Evolutionary conservation across 2,329 filamentous ascomycete species (phyloP).

Genomic region (Talaromyces sp.): DNA sequence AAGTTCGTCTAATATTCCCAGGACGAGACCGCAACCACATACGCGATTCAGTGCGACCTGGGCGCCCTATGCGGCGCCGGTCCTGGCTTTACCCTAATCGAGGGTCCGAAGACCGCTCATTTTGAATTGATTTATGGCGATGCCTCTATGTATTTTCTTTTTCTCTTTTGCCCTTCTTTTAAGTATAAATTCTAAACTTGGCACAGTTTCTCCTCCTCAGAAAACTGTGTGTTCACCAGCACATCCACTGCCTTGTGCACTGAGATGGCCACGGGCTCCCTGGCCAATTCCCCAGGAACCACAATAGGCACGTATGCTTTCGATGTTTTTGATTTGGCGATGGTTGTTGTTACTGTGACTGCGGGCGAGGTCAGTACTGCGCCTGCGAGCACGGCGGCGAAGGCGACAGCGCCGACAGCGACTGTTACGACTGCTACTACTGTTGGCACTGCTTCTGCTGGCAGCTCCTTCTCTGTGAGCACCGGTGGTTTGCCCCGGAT

Average conservation of each 20-base stretch:
- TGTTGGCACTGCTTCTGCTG: neutral
- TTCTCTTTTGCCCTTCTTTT: neutral
- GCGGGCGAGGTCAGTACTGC: neutral
- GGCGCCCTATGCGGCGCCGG: conserved; percentile 5
- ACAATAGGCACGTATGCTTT: neutral
- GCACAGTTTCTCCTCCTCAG: neutral
- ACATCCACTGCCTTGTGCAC: conserved; percentile 3
- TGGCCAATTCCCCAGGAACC: neutral
- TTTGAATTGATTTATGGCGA: neutral
- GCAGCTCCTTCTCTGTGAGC: neutral
- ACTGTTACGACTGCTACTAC: neutral
- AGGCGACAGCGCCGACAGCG: conserved; percentile 3
- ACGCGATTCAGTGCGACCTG: neutral
- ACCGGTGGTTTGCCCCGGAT: conserved; percentile 11
- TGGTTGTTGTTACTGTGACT: neutral
- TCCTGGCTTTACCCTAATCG: neutral
- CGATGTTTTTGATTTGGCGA: neutral
- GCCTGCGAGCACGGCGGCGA: neutral
- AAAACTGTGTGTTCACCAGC: neutral
- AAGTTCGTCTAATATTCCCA: neutral
- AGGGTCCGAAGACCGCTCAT: conserved; percentile 3
- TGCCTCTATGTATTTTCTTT: neutral
- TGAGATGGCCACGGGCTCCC: neutral
- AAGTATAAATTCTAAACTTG: too few species aligned
- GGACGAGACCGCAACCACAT: conserved; percentile 6